Base-by-base conservation (phyloP, 768 basidiomycete species). In the Lactarius akahatsu region DNA sequence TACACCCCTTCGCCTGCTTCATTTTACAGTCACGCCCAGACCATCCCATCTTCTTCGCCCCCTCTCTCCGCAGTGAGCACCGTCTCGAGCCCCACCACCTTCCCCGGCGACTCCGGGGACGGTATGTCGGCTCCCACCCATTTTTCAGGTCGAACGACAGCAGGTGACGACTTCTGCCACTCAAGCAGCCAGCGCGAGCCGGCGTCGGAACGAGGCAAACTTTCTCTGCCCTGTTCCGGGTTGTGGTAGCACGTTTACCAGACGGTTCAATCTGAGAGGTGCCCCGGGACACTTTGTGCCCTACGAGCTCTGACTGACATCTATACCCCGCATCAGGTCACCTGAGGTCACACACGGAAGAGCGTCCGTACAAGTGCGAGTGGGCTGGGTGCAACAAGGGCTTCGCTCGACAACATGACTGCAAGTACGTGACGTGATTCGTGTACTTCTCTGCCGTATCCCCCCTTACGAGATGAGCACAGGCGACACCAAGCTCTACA, bases 161-260 rank as follows among this genome's bases (percentile, higher is more conserved):
- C 92, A 94, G 77, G 95, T 98, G 38, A 98, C 95, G 50, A 96
- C 95, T 26, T 89, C 89, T 18, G 95, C 95, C 30, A 98, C 95
- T 1, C 94, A 96, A 76, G 83, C 91, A 3, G 95, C 95, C 15
- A 94, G 92, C 74, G 91, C 91, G 60, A 94, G 90, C 75, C 82
- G 95, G 62, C 81, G 95, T 59, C 83, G 93, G 72, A 96, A 95
- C 73, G 92, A 94, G 75, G 95, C 95, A 0, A 87, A 92, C 72
- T 97, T 96, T 77, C 83, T 88, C 58, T 78, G 77, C 66, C 77
- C 77, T 15, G 77, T 78, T 32, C 76, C 77, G 26, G 77, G 77
- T 55, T 78, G 77, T 59, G 77, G 76, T 38, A 78, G 77, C 72
- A 78, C 77, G 47, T 78, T 78, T 65, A 98, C 95, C 72, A 86